These are phyloP conservation scores for Daedaleopsis nitida DNA, from an alignment of 768 basidiomycete genomes.

Conservation along the genomic window DNA sequence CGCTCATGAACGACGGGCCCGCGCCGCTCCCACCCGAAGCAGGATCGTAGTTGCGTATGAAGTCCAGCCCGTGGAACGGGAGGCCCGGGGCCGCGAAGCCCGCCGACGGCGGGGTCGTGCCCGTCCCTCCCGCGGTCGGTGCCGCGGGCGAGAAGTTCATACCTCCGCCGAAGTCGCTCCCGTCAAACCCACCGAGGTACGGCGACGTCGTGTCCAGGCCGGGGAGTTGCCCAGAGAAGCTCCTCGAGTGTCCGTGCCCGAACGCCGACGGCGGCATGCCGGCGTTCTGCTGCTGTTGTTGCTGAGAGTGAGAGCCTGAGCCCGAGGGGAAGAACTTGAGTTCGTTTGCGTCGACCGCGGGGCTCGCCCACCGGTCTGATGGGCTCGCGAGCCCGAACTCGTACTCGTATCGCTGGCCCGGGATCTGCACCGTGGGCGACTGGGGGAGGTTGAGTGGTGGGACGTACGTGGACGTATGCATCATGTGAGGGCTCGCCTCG, in stretches of 20 bases:
- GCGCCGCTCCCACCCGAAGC: slow-evolving; percentile 20
- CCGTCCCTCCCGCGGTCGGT: slow-evolving; percentile 4
- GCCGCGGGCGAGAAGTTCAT: slow-evolving; percentile 6
- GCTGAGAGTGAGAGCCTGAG: too few species aligned
- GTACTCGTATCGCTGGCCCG: slow-evolving; percentile 45
- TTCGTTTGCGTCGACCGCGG: slow-evolving; percentile 20
- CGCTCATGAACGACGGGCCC: slow-evolving; percentile 20
- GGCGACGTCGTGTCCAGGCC: slow-evolving; percentile 17
- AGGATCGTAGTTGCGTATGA: slow-evolving; percentile 74
- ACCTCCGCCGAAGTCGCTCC: slow-evolving; percentile 10
- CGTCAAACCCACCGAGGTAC: slow-evolving; percentile 5
- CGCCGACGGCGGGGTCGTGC: slow-evolving; percentile 30
- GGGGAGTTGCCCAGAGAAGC: slow-evolving; percentile 13
- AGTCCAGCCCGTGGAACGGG: slow-evolving; percentile 86
- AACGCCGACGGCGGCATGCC: slow-evolving; percentile 5
- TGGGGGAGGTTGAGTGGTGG: slow-evolving; percentile 40
- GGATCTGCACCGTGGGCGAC: slow-evolving; percentile 53
- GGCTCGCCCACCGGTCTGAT: slow-evolving; percentile 26
- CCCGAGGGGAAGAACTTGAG: slow-evolving; percentile 27
- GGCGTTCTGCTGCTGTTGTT: background rate
- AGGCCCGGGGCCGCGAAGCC: slow-evolving; percentile 68
- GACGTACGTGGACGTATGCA: slow-evolving; percentile 35
- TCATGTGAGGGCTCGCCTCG: slow-evolving; percentile 59
- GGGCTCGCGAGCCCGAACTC: slow-evolving; percentile 47
- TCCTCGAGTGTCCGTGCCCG: slow-evolving; percentile 13